Evolutionary conservation across 768 basidiomycete species (phyloP).

Genomic region (Boletus patriciae): DNA sequence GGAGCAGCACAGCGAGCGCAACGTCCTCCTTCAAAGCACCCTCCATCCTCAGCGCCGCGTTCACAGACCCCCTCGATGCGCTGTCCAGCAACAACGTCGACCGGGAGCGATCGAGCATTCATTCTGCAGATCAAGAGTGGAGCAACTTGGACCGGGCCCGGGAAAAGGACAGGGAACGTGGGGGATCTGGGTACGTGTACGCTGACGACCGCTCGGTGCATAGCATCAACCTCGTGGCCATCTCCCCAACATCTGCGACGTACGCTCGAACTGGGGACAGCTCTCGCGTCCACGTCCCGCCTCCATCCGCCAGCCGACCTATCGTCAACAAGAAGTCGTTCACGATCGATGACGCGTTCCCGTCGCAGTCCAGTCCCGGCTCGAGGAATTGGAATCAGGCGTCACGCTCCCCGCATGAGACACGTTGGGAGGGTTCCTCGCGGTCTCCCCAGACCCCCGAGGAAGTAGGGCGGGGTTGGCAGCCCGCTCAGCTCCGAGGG

Average conservation of each 20-base stretch:
- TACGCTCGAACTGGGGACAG: slow-evolving; percentile 13
- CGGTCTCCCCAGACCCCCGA: slow-evolving; percentile 35
- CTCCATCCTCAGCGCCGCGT: slow-evolving; percentile 40
- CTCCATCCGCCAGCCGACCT: slow-evolving; percentile 34
- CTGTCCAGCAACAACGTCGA: slow-evolving; percentile 19
- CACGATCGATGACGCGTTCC: slow-evolving; percentile 26
- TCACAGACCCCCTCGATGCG: slow-evolving; percentile 29
- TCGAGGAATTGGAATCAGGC: slow-evolving; percentile 20
- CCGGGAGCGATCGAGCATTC: slow-evolving; percentile 28
- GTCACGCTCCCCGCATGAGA: slow-evolving; percentile 29
- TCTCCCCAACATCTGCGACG: slow-evolving; percentile 17
- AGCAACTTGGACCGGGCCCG: slow-evolving; percentile 22
- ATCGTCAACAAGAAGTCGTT: slow-evolving; percentile 32
- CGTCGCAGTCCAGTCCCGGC: slow-evolving; percentile 23
- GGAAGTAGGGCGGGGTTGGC: slow-evolving; percentile 32
- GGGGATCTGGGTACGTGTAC: slow-evolving; percentile 13
- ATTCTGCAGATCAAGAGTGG: slow-evolving; percentile 33
- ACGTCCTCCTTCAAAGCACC: slow-evolving; percentile 48
- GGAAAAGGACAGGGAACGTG: slow-evolving; percentile 27
- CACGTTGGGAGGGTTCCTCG: slow-evolving; percentile 28
- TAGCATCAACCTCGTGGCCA: background rate
- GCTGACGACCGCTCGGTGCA: slow-evolving; percentile 27
- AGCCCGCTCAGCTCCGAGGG: slow-evolving; percentile 26
- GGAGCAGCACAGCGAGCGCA: slow-evolving; percentile 51
- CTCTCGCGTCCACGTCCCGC: slow-evolving; percentile 20